Percentiles rank a stretch among this genome's conserved stretches.
Conservation (phyloP, 805 yeast genomes). For the Trichomonascus vanleenenianus region DNA sequence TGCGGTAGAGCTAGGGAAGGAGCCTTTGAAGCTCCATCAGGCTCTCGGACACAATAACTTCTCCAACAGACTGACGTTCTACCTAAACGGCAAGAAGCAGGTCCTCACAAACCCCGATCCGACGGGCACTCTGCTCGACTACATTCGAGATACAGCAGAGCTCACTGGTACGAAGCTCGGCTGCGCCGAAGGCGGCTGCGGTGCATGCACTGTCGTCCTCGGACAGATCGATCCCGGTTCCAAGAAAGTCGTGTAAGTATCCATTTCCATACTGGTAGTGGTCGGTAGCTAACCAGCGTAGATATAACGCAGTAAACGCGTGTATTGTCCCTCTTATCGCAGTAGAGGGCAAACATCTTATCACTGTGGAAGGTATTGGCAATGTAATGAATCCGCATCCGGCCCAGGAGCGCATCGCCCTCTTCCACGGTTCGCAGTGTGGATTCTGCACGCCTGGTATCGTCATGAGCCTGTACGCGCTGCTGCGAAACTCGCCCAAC, state of each 20-base stretch:
- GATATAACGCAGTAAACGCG: constrained; percentile 36
- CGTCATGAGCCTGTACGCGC: constrained; percentile 40
- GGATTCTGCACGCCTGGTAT: constrained; percentile 47
- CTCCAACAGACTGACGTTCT: constrained; percentile 25
- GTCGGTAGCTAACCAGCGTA: constrained; percentile 1
- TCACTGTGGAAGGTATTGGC: constrained; percentile 44
- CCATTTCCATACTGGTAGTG: too few species aligned
- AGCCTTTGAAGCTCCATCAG: constrained; percentile 5
- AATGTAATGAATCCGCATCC: constrained; percentile 36
- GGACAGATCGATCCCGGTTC: constrained; percentile 27
- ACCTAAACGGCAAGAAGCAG: constrained; percentile 34
- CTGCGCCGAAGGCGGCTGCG: constrained; percentile 46
- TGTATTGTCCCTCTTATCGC: constrained; percentile 41
- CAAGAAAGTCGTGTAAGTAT: constrained; percentile 24
- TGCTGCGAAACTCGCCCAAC: constrained; percentile 30
- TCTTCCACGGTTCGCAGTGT: constrained; percentile 44
- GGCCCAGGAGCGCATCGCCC: constrained; percentile 42
- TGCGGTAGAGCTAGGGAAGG: neutral
- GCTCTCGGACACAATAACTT: constrained; percentile 5
- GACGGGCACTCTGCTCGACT: constrained; percentile 37
- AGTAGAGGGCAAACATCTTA: constrained; percentile 39
- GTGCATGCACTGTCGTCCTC: constrained; percentile 41
- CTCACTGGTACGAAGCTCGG: constrained; percentile 42
- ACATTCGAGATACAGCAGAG: constrained; percentile 29
- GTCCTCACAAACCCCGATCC: constrained; percentile 35